phyloP scores from a whole-genome alignment of 306 rosid genomes.

The Malus sylvestris region DNA sequence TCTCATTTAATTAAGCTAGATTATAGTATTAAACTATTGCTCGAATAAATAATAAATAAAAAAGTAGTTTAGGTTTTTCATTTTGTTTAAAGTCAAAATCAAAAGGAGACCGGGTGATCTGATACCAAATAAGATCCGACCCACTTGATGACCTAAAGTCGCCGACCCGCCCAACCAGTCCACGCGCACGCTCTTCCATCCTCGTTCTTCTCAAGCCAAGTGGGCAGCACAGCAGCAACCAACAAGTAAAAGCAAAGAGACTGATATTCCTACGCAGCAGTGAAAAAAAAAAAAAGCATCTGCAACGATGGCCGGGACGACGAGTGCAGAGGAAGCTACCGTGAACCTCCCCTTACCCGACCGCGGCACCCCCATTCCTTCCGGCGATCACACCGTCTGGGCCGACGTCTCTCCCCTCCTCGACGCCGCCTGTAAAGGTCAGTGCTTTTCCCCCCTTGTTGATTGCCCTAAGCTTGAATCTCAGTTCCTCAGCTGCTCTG shows the following conservation, averaged over 20 bases:
- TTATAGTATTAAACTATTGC: too few relatives aligned
- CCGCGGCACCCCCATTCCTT: conserved; percentile 47
- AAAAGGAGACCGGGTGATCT: too few relatives aligned
- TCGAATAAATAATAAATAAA: too few relatives aligned
- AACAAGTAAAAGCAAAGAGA: background rate
- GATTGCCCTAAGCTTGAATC: background rate
- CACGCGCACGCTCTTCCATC: background rate
- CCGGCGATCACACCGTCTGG: conserved; percentile 76
- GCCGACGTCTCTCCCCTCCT: conserved; percentile 82
- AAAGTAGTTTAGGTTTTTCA: too few relatives aligned
- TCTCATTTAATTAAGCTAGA: too few relatives aligned
- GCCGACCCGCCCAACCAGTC: background rate
- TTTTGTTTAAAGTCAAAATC: too few relatives aligned
- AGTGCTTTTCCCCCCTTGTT: background rate
- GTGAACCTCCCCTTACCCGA: conserved; percentile 20
- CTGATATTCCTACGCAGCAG: background rate
- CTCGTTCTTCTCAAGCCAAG: background rate
- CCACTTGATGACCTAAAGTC: background rate
- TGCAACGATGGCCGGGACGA: conserved; percentile 9
- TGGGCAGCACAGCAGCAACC: background rate
- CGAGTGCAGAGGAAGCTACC: conserved; percentile 21
- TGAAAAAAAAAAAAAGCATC: background rate
- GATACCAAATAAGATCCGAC: background rate
- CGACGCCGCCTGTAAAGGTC: conserved; percentile 73
- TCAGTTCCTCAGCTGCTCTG: background rate